phyloP scores from a whole-genome alignment of 2,329 filamentous ascomycete genomes.

The Clarireedia monteithiana region DNA sequence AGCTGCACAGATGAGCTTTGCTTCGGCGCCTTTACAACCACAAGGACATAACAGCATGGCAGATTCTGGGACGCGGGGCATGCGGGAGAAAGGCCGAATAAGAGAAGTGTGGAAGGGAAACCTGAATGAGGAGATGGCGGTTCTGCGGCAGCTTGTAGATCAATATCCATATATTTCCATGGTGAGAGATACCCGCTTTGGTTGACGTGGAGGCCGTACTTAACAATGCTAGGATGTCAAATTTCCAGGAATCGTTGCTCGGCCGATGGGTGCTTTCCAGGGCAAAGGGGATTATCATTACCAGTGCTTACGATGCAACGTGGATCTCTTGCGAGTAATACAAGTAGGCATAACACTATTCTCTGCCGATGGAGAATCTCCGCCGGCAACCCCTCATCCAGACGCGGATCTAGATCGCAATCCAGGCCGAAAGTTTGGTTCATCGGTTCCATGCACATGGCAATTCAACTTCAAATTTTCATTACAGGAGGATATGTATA shows the following conservation, averaged over 20 bases:
- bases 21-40: slow-evolving; percentile 58
- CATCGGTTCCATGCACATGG: slow-evolving; percentile 79
- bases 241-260: slow-evolving; percentile 93
- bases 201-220: slow-evolving; percentile 9
- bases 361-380: slow-evolving; percentile 80
- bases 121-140: slow-evolving; percentile 80
- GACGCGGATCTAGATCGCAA: slow-evolving; percentile 35
- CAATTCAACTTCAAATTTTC: slow-evolving; percentile 99
- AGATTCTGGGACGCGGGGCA: slow-evolving; percentile 43
- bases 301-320: slow-evolving; percentile 93
- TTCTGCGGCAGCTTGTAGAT: slow-evolving; percentile 74
- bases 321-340: slow-evolving; percentile 95
- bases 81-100: slow-evolving; percentile 69
- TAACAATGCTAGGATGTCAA: slow-evolving; percentile 70
- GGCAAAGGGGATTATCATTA: slow-evolving; percentile 98
- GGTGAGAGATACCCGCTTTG: slow-evolving; percentile 49
- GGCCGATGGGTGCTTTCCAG: slow-evolving; percentile 89
- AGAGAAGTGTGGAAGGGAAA: slow-evolving; percentile 95
- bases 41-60: slow-evolving; percentile 47
- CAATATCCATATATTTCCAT: slow-evolving; percentile 96
- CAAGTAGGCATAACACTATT: slow-evolving; percentile 94
- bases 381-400: slow-evolving; percentile 52
- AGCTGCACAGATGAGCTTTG: slow-evolving; percentile 81
- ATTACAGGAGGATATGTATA: slow-evolving; percentile 94
- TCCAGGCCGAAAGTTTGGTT: slow-evolving; percentile 35